These are phyloP conservation scores for Xylariales sp. DNA, from an alignment of 2,329 filamentous ascomycete genomes.

Conservation along the genomic window DNA sequence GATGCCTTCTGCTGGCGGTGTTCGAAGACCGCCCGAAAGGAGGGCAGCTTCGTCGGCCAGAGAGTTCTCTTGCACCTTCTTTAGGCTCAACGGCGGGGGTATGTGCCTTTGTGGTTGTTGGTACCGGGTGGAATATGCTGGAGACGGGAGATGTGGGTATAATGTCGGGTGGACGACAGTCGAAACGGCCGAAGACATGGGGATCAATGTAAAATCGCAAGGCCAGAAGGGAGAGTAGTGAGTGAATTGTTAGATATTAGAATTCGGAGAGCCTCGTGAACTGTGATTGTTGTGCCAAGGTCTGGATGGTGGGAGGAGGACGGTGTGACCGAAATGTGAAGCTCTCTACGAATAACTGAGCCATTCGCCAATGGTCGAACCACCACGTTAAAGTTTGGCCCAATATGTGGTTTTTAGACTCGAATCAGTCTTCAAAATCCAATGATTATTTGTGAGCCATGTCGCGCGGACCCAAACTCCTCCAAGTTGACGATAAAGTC, in stretches of 20 bases:
- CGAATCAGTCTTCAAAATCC: conserved; percentile 2
- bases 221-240: neutral
- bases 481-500: neutral
- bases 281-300: neutral
- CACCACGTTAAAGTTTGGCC: neutral
- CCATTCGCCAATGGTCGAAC: conserved; percentile 2
- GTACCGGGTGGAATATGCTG: conserved; percentile 16
- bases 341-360: neutral
- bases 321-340: conserved; percentile 3
- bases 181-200: conserved; percentile 27
- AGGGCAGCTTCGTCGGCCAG: conserved; percentile 20
- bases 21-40: conserved; percentile 38
- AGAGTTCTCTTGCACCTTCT: conserved; percentile 17
- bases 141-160: conserved; percentile 23
- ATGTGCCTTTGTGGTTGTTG: conserved; percentile 13
- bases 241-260: neutral
- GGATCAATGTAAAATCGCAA: neutral
- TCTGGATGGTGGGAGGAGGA: neutral
- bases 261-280: neutral
- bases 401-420: neutral
- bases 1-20: conserved; percentile 45
- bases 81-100: conserved; percentile 12
- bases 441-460: conserved; percentile 12
- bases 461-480: conserved; percentile 7
- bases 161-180: conserved; percentile 17